These are phyloP conservation scores for Ochetophila trinervis DNA, from an alignment of 306 rosid genomes.

Conservation along the genomic window DNA sequence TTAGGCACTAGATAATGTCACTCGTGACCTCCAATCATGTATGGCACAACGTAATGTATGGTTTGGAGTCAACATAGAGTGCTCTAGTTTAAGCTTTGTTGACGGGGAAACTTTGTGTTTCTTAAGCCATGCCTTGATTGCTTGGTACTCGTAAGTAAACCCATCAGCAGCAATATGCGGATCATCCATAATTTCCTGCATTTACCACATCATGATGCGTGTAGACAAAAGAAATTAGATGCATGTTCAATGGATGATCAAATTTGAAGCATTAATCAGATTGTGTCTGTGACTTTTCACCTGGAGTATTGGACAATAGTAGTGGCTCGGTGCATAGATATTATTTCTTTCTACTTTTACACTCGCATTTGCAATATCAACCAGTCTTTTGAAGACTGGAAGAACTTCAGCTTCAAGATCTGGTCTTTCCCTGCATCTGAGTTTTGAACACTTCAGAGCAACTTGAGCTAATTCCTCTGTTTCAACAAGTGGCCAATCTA, in stretches of 20 bases:
- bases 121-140: constrained; percentile 90
- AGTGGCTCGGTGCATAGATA: constrained; percentile 61
- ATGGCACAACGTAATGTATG: constrained; percentile 80
- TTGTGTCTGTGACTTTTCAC: constrained; percentile 33
- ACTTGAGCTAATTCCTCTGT: constrained; percentile 62
- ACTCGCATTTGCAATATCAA: constrained; percentile 49
- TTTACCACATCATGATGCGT: constrained; percentile 16
- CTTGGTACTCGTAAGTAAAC: constrained; percentile 73
- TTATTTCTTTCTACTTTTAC: constrained; percentile 34
- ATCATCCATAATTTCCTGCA: constrained; percentile 85
- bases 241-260: background rate
- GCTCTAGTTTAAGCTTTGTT: constrained; percentile 58
- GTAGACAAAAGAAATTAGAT: background rate
- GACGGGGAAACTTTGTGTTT: constrained; percentile 70
- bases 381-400: constrained; percentile 65
- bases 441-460: constrained; percentile 65
- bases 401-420: constrained; percentile 87
- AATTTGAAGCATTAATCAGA: background rate
- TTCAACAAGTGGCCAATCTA: constrained; percentile 81
- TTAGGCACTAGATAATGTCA: constrained; percentile 17
- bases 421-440: constrained; percentile 95
- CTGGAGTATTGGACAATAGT: constrained; percentile 94
- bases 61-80: constrained; percentile 61
- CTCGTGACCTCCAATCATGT: constrained; percentile 71
- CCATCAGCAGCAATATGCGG: constrained; percentile 91